These are phyloP conservation scores for Azolla pinnata DNA, from an alignment of 75 land plant genomes.

Conservation along the genomic window DNA sequence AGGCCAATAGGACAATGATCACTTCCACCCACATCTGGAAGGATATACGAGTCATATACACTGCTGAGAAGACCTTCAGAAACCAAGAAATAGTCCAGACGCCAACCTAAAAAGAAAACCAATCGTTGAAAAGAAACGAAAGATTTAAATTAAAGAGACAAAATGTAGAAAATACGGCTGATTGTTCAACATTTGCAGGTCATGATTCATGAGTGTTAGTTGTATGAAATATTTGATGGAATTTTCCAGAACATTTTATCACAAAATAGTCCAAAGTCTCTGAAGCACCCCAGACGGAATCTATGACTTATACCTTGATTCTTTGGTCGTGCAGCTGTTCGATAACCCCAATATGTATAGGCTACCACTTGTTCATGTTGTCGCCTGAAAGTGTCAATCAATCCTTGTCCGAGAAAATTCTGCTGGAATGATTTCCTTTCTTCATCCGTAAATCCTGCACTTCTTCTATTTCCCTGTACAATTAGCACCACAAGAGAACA, in stretches of 20 bases:
- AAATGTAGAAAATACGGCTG: too few species aligned
- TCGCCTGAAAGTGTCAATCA: constrained; percentile 71
- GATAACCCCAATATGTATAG: constrained; percentile 84
- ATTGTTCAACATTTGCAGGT: too few species aligned
- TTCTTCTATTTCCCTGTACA: constrained; percentile 65
- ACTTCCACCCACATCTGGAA: constrained; percentile 76
- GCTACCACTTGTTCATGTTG: constrained; percentile 65
- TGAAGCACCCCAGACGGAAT: too few species aligned
- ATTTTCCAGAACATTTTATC: too few species aligned
- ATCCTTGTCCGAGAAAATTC: constrained; percentile 55
- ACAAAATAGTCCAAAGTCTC: too few species aligned
- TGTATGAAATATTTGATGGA: too few species aligned
- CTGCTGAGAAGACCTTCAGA: constrained; percentile 50
- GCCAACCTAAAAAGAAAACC: constrained; percentile 55
- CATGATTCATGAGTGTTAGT: too few species aligned
- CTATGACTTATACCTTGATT: constrained; percentile 89
- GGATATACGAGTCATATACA: constrained; percentile 72
- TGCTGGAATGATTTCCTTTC: constrained; percentile 64
- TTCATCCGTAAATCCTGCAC: constrained; percentile 84
- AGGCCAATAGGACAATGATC: constrained; percentile 96
- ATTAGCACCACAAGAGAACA: too few species aligned
- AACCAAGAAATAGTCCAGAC: constrained; percentile 83
- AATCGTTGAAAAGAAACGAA: background rate
- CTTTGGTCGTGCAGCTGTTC: constrained; percentile 58
- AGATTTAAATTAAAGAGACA: background rate